These are phyloP conservation scores for Kodamaea jinghongensis DNA, from an alignment of 805 yeast species.

Conservation along the genomic window DNA sequence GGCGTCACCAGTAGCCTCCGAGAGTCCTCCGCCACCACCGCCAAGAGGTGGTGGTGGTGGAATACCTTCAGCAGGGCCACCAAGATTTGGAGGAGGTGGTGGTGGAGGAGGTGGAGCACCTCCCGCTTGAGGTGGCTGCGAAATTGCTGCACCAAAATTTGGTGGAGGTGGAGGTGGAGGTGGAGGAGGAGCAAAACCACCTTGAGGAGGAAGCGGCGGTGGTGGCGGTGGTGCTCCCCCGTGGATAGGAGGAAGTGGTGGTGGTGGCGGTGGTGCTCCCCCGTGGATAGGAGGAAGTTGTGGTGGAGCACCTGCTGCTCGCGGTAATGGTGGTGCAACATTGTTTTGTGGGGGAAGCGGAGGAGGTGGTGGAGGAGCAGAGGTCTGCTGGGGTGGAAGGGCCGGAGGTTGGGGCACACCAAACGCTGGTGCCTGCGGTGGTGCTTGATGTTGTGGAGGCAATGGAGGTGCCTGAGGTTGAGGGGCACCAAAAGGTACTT, in stretches of 20 bases:
- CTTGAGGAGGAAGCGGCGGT: constrained; percentile 14
- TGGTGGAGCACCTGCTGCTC: constrained; percentile 14
- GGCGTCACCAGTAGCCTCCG: constrained; percentile 39
- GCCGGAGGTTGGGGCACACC: constrained; percentile 11
- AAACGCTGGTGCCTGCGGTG: constrained; percentile 5
- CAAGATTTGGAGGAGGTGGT: constrained; percentile 18
- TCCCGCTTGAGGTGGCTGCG: constrained; percentile 16
- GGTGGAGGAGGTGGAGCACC: constrained; percentile 21
- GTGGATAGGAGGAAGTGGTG: constrained; percentile 15
- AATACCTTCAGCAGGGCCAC: constrained; percentile 25
- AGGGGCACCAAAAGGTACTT: neutral
- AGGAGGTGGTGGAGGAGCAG: constrained; percentile 13
- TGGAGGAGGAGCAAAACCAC: constrained; percentile 7
- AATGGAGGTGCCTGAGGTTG: constrained; percentile 3
- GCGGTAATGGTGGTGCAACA: constrained; percentile 11
- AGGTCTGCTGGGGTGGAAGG: constrained; percentile 15
- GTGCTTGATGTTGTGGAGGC: constrained; percentile 1
- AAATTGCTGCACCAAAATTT: constrained; percentile 16
- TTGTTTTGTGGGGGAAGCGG: constrained; percentile 15
- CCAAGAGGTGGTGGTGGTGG: constrained; percentile 46
- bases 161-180: constrained; percentile 13
- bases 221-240: constrained; percentile 17
- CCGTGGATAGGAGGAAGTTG: constrained; percentile 13
- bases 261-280: constrained; percentile 13
- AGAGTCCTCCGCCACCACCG: constrained; percentile 32